A percentile compares a stretch with the other conserved stretches of the same genome.
Evolutionary conservation across 2,329 filamentous ascomycete genomes (phyloP).

Genomic region (Gliomastix tumulicola): DNA sequence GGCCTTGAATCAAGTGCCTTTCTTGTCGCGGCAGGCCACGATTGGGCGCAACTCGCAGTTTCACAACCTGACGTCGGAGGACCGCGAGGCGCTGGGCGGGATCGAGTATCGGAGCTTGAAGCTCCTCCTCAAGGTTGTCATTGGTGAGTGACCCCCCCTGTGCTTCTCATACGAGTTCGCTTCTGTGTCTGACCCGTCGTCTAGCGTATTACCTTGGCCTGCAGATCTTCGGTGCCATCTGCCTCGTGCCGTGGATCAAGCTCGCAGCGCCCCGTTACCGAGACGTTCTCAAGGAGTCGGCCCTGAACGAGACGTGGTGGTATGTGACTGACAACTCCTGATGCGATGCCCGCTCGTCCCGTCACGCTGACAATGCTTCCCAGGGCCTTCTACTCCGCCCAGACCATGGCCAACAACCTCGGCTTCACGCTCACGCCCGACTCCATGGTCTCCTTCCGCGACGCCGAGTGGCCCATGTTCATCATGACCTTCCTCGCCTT

Average conservation of each 20-base stretch:
- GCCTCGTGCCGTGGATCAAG: slow-evolving; percentile 39
- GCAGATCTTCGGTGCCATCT: slow-evolving; percentile 38
- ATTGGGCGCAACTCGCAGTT: slow-evolving; percentile 40
- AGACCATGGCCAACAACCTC: slow-evolving; percentile 45
- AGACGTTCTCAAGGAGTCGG: slow-evolving; percentile 27
- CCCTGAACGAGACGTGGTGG: slow-evolving; percentile 39
- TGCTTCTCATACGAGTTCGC: neutral
- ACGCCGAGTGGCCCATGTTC: slow-evolving; percentile 33
- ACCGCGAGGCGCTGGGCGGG: slow-evolving; percentile 38
- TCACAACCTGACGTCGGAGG: slow-evolving; percentile 28
- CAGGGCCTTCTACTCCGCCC: slow-evolving; percentile 40
- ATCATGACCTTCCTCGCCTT: slow-evolving; percentile 41
- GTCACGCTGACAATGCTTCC: neutral
- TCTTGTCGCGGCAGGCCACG: slow-evolving; percentile 32
- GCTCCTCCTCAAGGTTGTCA: slow-evolving; percentile 37
- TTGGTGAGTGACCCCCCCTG: slow-evolving; percentile 19
- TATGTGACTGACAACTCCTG: slow-evolving; percentile 14
- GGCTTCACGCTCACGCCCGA: slow-evolving; percentile 48
- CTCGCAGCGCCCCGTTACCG: slow-evolving; percentile 29
- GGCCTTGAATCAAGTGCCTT: slow-evolving; percentile 19
- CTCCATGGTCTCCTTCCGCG: slow-evolving; percentile 42
- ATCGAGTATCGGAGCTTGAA: slow-evolving; percentile 44
- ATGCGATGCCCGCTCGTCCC: neutral
- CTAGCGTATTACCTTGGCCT: slow-evolving; percentile 36
- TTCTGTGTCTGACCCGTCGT: neutral